Base-by-base conservation (phyloP, 73 alveolate species). In the Stentor coeruleus region DNA sequence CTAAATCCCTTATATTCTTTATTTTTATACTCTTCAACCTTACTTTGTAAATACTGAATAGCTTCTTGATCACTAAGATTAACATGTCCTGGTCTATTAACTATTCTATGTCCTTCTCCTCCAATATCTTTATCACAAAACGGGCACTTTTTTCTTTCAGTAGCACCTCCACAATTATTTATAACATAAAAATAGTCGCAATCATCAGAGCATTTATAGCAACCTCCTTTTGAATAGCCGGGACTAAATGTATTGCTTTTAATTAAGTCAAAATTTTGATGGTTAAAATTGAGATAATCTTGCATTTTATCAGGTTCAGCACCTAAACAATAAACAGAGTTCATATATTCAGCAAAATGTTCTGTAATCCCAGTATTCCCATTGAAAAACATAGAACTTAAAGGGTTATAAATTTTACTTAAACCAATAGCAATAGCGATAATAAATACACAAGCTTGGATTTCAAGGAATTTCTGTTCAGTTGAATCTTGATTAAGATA, bases 21-120 rank as follows among this genome's bases (percentile, higher is more conserved):
- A 28, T 1, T 15, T 26, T 66, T 31, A 11, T 2, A 0, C 33
- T 31, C 0, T 28, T 20, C 39, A 14, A 66, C 37, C 33, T 20
- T 20, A 1, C 33, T 40, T 40, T 2, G 3, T 2, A 66, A 2
- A 2, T 28, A 66, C 39, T 66, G n/a, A 20, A 66, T 0, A 36
- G 83, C 83, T 35, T 75, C 83, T 1, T 75, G 36, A 75, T 75
- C 77, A n/a, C 80, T n/a, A 37, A 75, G 39, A 75, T 75, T 75
- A 28, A 0, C 81, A 75, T 75, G 83, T 28, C 83, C 83, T 36
- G 41, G 59, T 75, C 83, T 31, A 2, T 15, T 15, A 38, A 75
- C 66, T 14, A 39, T n/a, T 38, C 0, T 20, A 75, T 75, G 83
- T 15, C 83, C 83, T 20, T 14, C 39, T 31, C 83, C 83, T 2